Conservation (phyloP, 2,329 filamentous ascomycete species). For the Fonsecaea monophora region DNA sequence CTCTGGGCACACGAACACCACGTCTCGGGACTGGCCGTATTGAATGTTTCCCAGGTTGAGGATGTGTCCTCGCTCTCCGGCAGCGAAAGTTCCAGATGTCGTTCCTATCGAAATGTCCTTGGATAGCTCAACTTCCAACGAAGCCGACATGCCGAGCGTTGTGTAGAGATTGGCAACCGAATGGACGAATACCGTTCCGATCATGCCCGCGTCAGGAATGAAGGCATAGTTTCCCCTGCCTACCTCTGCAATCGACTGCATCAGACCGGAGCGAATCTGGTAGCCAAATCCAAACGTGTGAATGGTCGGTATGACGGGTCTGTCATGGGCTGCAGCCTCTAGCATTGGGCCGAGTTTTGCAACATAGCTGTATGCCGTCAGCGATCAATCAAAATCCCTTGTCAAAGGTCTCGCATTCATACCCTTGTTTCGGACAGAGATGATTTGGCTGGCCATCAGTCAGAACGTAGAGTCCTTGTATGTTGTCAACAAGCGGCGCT, state of each 20-base stretch:
- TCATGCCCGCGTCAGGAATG: constrained; percentile 68
- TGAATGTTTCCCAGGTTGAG: constrained; percentile 58
- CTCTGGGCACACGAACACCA: constrained; percentile 52
- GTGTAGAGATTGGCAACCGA: constrained; percentile 67
- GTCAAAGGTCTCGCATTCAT: not conserved
- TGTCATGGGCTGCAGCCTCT: constrained; percentile 43
- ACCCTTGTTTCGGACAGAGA: constrained; percentile 59
- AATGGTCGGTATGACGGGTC: constrained; percentile 49
- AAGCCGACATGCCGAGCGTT: constrained; percentile 61
- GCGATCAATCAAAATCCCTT: not conserved
- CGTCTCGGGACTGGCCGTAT: constrained; percentile 66
- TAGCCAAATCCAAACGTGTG: constrained; percentile 65
- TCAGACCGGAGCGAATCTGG: constrained; percentile 57
- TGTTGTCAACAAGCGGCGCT: constrained; percentile 40
- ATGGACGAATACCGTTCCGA: constrained; percentile 66
- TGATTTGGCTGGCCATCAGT: constrained; percentile 58
- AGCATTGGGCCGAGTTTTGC: constrained; percentile 56
- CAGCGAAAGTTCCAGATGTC: constrained; percentile 2
- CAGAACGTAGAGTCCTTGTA: constrained; percentile 46
- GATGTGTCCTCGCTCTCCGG: constrained; percentile 12
- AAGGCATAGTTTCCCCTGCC: constrained; percentile 66
- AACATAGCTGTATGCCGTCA: constrained; percentile 50
- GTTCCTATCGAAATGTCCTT: constrained; percentile 5
- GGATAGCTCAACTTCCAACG: constrained; percentile 47
- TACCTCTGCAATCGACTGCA: constrained; percentile 67